Evolutionary conservation across 768 basidiomycete genomes (phyloP).

Genomic region (Leccinum sublutescens): DNA sequence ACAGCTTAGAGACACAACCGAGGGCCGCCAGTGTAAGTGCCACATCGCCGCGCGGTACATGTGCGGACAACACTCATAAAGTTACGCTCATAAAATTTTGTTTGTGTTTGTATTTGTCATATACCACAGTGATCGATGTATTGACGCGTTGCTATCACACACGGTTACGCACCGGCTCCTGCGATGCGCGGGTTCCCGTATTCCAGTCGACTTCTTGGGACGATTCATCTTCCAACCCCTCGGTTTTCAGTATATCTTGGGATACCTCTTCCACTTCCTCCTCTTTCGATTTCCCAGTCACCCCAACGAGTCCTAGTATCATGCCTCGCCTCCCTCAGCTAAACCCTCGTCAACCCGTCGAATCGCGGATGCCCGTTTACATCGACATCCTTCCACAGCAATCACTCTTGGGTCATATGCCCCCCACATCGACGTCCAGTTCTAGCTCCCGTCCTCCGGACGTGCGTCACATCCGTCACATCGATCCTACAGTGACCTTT

Average conservation of each 20-base stretch:
- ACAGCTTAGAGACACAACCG: slow-evolving; percentile 71
- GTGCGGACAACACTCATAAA: slow-evolving; percentile 21
- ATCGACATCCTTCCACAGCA: slow-evolving; percentile 33
- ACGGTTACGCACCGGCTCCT: slow-evolving; percentile 22
- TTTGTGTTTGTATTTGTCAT: slow-evolving; percentile 33
- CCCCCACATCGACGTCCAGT: slow-evolving; percentile 1
- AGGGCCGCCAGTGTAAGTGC: slow-evolving; percentile 66
- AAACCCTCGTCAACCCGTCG: slow-evolving; percentile 20
- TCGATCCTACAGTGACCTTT: slow-evolving; percentile 70
- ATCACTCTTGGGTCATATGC: not conserved
- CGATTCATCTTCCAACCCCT: slow-evolving; percentile 14
- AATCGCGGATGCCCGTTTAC: slow-evolving; percentile 31
- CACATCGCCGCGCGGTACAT: slow-evolving; percentile 22
- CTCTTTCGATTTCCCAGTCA: slow-evolving; percentile 16
- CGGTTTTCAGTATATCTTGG: slow-evolving; percentile 29
- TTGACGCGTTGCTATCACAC: slow-evolving; percentile 35
- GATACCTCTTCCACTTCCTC: slow-evolving; percentile 21
- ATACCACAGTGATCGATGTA: slow-evolving; percentile 33
- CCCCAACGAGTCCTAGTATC: slow-evolving; percentile 9
- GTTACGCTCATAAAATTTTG: slow-evolving; percentile 22
- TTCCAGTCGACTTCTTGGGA: slow-evolving; percentile 14
- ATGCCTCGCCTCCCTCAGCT: slow-evolving; percentile 26
- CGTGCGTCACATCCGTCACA: slow-evolving; percentile 51
- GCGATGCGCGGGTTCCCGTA: slow-evolving; percentile 18
- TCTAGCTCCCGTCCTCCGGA: slow-evolving; percentile 7